Base-by-base conservation (phyloP, 2,329 filamentous ascomycete genomes). In the Pseudogymnoascus sp. region DNA sequence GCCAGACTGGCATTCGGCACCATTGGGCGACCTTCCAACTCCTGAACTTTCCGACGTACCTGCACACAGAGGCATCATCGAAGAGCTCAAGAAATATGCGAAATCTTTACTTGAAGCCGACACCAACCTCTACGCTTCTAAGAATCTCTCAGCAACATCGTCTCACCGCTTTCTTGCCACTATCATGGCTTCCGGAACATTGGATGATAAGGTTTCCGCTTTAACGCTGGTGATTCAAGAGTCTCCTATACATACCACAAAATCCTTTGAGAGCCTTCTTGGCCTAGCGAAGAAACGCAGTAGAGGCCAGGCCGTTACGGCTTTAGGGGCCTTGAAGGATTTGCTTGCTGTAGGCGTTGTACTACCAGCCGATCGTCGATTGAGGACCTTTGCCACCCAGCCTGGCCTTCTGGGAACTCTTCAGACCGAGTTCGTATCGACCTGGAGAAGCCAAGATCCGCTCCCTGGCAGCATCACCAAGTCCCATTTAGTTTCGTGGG, bases 101-200 rank as follows among this genome's bases (percentile, higher is more conserved):
- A 84, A 85, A 65, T 80, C 82, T 9, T 80, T 97, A 6, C 79
- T 97, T 19, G 87, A 96, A 62, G 81, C 85, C 26, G 95, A 99
- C 72, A 89, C 89, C 65, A 81, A 84, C 42, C 80, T 84, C 56
- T 99, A 97, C 77, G 82, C 82, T 63, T 84, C 86, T 26, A 88
- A 82, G 42, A 81, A 91, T 68, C 79, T 89, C 63, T 86, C 90
- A 6, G 86, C 90, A 60, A 91, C 91, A 26, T 95, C 93, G 2
- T 93, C 93, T 42, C 90, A 96, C 76, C 96, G 93, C 75, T 99
- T 99, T 80, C 88, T 97, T 81, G 91, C 93, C 1, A 96, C 92
- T 17, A 97, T 99, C 74, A 97, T 97, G 90, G 81, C 91, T 9
- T 96, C 93, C 1, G 95, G 95, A 80, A 99, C 96, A 9, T 84